These are phyloP conservation scores for Sphagnum contortum DNA, from an alignment of 225 moss, liverwort and hornwort genomes.

Conservation along the genomic window DNA sequence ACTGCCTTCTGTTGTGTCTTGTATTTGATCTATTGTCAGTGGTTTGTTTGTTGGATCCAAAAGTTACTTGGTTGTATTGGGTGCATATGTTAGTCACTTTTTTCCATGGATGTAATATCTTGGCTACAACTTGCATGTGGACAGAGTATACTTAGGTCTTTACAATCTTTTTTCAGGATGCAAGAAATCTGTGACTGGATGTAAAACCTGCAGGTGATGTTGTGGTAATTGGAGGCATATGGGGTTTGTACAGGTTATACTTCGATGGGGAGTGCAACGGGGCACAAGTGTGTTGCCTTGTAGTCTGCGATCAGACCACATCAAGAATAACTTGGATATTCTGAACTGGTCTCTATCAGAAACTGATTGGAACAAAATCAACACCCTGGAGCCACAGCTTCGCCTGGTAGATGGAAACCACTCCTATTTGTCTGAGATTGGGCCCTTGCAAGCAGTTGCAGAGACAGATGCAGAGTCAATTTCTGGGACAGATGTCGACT, in stretches of 20 bases:
- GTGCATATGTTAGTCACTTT: too few relatives aligned
- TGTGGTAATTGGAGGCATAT: neutral
- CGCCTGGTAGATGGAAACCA: constrained; percentile 4
- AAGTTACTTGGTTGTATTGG: too few relatives aligned
- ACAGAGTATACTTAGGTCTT: too few relatives aligned
- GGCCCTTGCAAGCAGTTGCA: constrained; percentile 3
- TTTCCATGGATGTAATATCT: too few relatives aligned
- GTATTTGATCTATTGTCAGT: too few relatives aligned
- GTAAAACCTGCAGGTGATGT: neutral
- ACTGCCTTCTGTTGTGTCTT: too few relatives aligned
- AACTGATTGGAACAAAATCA: constrained; percentile 25
- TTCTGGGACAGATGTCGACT: neutral
- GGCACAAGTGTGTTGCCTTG: constrained; percentile 38
- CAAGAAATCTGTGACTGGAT: too few relatives aligned
- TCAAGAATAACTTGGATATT: constrained; percentile 39
- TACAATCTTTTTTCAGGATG: too few relatives aligned
- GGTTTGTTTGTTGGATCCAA: too few relatives aligned
- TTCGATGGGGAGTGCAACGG: constrained; percentile 48
- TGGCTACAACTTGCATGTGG: too few relatives aligned
- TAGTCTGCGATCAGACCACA: constrained; percentile 20
- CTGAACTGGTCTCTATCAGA: constrained; percentile 33
- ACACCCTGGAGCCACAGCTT: constrained; percentile 10
- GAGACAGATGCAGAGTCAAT: constrained; percentile 1
- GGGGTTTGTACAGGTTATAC: constrained; percentile 14
- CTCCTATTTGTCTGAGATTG: constrained; percentile 1